Evolutionary conservation across 1,139 yeast genomes (phyloP).

Genomic region (Kurtzmaniella quercitrusa): DNA sequence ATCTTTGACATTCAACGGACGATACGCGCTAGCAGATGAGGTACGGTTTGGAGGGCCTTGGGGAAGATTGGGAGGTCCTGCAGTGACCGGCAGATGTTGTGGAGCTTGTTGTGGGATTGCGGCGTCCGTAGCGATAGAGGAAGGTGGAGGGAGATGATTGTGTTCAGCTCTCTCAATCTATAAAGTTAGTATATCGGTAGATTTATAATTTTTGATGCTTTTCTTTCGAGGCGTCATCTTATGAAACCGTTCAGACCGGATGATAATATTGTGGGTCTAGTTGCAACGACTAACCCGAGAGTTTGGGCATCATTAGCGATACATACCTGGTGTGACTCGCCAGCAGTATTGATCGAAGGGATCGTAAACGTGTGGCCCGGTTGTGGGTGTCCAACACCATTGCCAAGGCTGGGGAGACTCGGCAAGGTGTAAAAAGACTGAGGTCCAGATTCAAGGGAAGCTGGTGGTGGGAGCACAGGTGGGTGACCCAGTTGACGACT

Average conservation of each 20-base stretch:
- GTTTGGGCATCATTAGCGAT: no score
- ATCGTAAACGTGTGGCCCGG: conserved; percentile 43
- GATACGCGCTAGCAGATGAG: conserved; percentile 51
- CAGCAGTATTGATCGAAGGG: conserved; percentile 40
- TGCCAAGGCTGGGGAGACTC: conserved; percentile 49
- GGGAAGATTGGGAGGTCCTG: conserved; percentile 14
- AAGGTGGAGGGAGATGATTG: conserved; percentile 8
- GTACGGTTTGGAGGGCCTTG: conserved; percentile 43
- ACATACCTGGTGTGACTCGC: conserved; percentile 30
- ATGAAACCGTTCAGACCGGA: no score
- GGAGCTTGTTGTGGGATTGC: conserved; percentile 8
- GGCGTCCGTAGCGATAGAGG: conserved; percentile 11
- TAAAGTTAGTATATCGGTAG: no score
- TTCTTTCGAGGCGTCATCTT: no score
- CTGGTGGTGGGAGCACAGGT: conserved; percentile 56
- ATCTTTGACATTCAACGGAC: conserved; percentile 93
- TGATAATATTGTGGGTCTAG: no score
- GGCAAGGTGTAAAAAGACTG: conserved; percentile 52
- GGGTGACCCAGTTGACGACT: conserved; percentile 42
- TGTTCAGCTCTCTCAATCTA: background rate
- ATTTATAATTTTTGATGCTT: no score
- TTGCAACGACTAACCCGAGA: conserved; percentile 2
- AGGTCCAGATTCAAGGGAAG: conserved; percentile 48
- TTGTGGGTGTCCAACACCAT: conserved; percentile 33
- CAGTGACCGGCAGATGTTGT: conserved; percentile 7